A percentile compares a stretch with the other conserved stretches of the same genome.
These are phyloP conservation scores for Tetracladium setigerum DNA, from an alignment of 495 filamentous ascomycete genomes.

Conservation along the genomic window DNA sequence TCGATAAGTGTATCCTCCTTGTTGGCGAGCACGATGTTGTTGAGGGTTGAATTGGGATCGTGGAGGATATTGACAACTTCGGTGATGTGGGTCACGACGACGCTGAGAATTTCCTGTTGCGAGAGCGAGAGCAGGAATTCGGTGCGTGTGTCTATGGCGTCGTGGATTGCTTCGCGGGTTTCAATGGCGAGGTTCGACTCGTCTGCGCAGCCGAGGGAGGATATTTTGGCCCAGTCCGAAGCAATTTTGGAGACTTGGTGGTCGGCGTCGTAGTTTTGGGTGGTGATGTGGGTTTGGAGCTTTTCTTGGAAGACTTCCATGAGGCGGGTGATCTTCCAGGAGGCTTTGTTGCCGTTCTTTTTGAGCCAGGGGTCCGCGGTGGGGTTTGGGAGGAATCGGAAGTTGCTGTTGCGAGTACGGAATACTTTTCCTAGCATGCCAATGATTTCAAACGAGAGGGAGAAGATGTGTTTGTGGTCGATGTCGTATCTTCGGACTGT, in stretches of 20 bases:
- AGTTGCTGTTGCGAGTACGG: constrained; percentile 31
- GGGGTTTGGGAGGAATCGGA: constrained; percentile 42
- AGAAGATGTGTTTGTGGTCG: constrained; percentile 37
- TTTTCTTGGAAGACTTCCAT: constrained; percentile 21
- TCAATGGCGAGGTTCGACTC: constrained; percentile 15
- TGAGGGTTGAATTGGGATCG: constrained; percentile 16
- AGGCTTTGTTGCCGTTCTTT: constrained; percentile 20
- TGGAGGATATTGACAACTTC: constrained; percentile 14
- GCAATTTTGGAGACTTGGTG: constrained; percentile 10
- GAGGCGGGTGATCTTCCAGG: constrained; percentile 20
- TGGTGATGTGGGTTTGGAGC: constrained; percentile 5
- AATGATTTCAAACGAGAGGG: constrained; percentile 42
- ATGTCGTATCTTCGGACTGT: constrained; percentile 31
- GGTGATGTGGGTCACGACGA: constrained; percentile 17
- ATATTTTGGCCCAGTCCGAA: constrained; percentile 7
- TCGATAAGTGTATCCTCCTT: constrained; percentile 33
- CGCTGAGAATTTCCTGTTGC: constrained; percentile 14
- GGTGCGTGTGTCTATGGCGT: constrained; percentile 26
- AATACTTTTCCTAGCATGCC: constrained; percentile 42
- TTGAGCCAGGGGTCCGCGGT: constrained; percentile 39
- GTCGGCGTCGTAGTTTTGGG: neutral
- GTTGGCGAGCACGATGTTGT: constrained; percentile 28
- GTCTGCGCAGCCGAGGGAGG: constrained; percentile 8
- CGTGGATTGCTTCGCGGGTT: constrained; percentile 30
- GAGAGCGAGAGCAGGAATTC: constrained; percentile 16